A percentile compares a stretch with the other conserved stretches of the same genome.
Conservation (phyloP, 2,329 filamentous ascomycete species). For the Microascus cirrosus region DNA sequence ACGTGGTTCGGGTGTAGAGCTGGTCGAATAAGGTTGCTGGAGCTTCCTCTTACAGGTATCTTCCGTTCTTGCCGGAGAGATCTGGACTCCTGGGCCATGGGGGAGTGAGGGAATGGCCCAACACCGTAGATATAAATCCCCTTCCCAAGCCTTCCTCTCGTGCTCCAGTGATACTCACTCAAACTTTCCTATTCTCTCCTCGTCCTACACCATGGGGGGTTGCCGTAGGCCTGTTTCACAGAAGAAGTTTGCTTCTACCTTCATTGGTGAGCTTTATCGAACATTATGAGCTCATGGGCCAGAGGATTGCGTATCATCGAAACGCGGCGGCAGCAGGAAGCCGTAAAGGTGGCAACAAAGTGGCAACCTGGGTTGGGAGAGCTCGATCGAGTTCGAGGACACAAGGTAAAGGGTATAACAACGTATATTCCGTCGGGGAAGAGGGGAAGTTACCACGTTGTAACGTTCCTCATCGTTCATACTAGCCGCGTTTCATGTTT, state of each 20-base stretch:
- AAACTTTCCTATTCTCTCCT: not conserved
- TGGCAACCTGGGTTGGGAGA: too few relatives aligned
- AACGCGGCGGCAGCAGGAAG: not conserved
- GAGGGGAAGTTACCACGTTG: not conserved
- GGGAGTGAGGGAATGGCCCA: not conserved
- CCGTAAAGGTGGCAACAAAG: not conserved
- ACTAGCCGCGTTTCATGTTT: not conserved
- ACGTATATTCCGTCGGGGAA: not conserved
- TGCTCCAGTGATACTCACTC: not conserved
- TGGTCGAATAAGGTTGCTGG: not conserved
- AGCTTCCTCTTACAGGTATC: not conserved
- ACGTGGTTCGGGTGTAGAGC: not conserved
- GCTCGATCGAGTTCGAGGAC: not conserved
- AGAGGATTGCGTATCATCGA: not conserved
- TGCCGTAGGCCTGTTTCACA: not conserved
- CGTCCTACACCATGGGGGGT: not conserved
- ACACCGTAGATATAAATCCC: not conserved
- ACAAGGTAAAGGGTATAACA: not conserved
- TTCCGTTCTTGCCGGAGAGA: not conserved
- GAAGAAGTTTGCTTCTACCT: not conserved
- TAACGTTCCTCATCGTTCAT: not conserved
- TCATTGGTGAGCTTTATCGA: not conserved
- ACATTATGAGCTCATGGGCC: not conserved
- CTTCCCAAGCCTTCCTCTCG: not conserved
- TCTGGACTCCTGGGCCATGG: not conserved